Base-by-base conservation (phyloP, 495 filamentous ascomycete species). In the Friedmanniomyces simplex region DNA sequence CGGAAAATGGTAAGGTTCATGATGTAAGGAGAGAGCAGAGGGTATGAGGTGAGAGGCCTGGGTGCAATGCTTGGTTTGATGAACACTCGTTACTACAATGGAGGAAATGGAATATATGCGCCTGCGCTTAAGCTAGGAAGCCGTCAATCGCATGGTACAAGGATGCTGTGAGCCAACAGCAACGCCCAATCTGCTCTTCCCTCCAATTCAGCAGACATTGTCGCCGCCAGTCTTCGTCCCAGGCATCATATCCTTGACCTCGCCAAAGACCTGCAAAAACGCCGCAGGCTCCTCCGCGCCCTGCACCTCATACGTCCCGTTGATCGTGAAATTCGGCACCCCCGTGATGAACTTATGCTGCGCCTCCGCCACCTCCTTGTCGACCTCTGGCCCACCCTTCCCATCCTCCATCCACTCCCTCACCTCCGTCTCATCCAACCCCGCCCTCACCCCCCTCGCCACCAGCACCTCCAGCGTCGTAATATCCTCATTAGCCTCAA, bases 401-500 rank as follows among this genome's bases (percentile, higher is more conserved):
- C 81, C 84, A 41, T 74, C 76, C 32, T 73, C 70, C 57, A 94
- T 70, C 79, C 86, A 85, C 22, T 71, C 74, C 66, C 77, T 73
- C 24, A 81, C 79, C 57, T 81, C 83, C 1, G 63, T 67, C 58
- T 74, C 73, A 11, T 82, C 78, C 58, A 94, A 62, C 0, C 85
- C 86, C 0, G 80, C 85, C 62, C 73, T 76, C 36, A 79, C 77
- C 10, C 72, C 88, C 1, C 83, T 80, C n/a, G 76, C 73, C 7
- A 76, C 54, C 62, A 93, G 68, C 16, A 82, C 75, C 5, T 73
- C 77, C 30, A 73, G 72, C 56, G 78, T 79, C 0, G 86, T 91
- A 57, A 93, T 86, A 62, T 94, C 88, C 64, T 79, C 76, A 64
- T 85, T 83, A 14, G 85, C 77, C 69, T 94, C 86, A 54, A 91